These are phyloP conservation scores for Casaregolazyma lundiana DNA, from an alignment of 1,139 yeast genomes.

Conservation along the genomic window DNA sequence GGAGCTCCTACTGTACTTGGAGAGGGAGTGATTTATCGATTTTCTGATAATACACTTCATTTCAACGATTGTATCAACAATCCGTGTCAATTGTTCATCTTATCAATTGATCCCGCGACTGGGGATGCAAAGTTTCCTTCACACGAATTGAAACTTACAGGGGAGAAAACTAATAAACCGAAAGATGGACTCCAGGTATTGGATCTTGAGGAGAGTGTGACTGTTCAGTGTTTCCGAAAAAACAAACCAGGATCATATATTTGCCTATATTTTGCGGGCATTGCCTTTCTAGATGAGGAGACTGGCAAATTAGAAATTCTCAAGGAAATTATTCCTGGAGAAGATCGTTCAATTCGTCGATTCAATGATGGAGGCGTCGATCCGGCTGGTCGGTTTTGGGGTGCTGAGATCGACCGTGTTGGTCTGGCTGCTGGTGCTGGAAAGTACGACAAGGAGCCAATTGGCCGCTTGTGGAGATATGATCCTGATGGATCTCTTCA, in stretches of 20 bases:
- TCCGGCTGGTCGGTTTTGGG: constrained; percentile 31
- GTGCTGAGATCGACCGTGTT: constrained; percentile 29
- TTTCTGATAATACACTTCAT: constrained; percentile 28
- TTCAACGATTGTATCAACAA: constrained; percentile 26
- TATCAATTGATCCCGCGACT: constrained; percentile 21
- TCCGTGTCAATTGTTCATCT: constrained; percentile 28
- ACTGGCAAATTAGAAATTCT: constrained; percentile 31
- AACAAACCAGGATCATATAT: constrained; percentile 26
- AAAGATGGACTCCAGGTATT: constrained; percentile 27
- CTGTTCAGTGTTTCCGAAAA: constrained; percentile 28
- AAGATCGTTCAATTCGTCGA: constrained; percentile 23
- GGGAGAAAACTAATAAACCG: constrained; percentile 16
- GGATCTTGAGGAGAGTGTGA: constrained; percentile 26
- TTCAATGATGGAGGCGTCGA: constrained; percentile 35
- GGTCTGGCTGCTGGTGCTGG: constrained; percentile 28
- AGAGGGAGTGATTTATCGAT: constrained; percentile 28
- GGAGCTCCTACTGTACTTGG: constrained; percentile 24
- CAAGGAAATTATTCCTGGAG: constrained; percentile 28
- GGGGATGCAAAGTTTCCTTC: constrained; percentile 15
- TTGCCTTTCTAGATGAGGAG: constrained; percentile 30
- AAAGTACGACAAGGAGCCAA: constrained; percentile 24
- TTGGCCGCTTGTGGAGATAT: constrained; percentile 36
- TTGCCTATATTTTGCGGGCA: constrained; percentile 30
- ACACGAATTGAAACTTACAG: not conserved
- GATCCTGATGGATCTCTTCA: constrained; percentile 28